Conservation (phyloP, 345 rosid species). For the Brassica juncea region DNA sequence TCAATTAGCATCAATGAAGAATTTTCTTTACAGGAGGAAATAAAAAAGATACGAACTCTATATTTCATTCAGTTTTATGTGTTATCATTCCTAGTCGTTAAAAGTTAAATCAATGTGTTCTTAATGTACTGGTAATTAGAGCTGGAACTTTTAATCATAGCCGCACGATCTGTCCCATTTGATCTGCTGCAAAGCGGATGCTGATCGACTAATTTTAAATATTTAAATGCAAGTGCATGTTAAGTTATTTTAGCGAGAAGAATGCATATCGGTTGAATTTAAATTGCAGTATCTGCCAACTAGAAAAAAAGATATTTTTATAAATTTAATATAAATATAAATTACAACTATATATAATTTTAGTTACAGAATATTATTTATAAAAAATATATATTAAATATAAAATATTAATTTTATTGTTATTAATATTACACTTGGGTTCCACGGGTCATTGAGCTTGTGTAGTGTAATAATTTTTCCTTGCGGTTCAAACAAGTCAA, state of each 20-base stretch:
- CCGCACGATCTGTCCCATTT: not conserved
- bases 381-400: too few relatives aligned
- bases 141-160: too few relatives aligned
- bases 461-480: too few relatives aligned
- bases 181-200: not conserved
- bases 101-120: not conserved
- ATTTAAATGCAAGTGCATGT: not conserved
- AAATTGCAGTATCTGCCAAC: not conserved
- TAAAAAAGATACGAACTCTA: slow-evolving; percentile 16
- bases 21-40: not conserved
- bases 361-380: too few relatives aligned
- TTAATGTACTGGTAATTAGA: not conserved
- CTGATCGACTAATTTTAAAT: not conserved
- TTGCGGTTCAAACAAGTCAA: too few relatives aligned
- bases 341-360: too few relatives aligned
- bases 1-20: slow-evolving; percentile 1
- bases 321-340: too few relatives aligned
- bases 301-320: too few relatives aligned
- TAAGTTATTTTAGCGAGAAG: not conserved
- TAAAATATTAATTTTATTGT: too few relatives aligned
- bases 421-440: too few relatives aligned
- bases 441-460: too few relatives aligned
- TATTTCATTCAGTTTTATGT: not conserved
- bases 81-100: not conserved
- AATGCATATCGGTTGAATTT: not conserved